Evolutionary conservation across 2,329 filamentous ascomycete genomes (phyloP).

Genomic region (Sporothrix protearum): DNA sequence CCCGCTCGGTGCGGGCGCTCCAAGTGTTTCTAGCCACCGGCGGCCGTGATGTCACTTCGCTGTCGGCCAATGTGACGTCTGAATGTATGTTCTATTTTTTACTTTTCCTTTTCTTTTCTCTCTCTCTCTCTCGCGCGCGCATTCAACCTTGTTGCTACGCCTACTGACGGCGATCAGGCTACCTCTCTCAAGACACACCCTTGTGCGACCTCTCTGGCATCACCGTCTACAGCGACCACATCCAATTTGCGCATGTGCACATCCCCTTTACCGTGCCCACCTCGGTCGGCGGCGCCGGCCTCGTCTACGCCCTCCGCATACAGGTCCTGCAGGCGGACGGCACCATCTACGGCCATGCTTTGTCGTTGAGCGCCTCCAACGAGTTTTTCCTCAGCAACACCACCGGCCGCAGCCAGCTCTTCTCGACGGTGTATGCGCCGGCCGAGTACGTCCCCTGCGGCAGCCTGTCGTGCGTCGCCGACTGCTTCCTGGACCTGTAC

Average conservation of each 20-base stretch:
- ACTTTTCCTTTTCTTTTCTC: too few species aligned
- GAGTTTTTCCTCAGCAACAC: not conserved
- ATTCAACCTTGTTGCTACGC: not conserved
- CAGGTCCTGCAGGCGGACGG: constrained; percentile 20
- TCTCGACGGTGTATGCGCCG: constrained; percentile 4
- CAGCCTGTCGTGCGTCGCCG: constrained; percentile 9
- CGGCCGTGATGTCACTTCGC: not conserved
- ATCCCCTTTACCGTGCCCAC: constrained; percentile 10
- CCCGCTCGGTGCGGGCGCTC: constrained; percentile 12
- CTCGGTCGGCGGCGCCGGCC: not conserved
- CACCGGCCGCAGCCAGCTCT: constrained; percentile 11
- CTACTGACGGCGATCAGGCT: not conserved
- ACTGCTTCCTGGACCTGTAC: constrained; percentile 15
- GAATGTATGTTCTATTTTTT: constrained; percentile 16
- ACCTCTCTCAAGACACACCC: constrained; percentile 3
- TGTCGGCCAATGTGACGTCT: not conserved
- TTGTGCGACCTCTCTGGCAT: constrained; percentile 15
- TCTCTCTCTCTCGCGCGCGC: too few species aligned
- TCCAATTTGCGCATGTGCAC: not conserved
- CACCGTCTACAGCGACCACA: constrained; percentile 11
- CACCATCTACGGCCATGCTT: not conserved
- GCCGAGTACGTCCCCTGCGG: constrained; percentile 17
- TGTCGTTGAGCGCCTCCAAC: not conserved
- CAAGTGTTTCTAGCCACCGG: constrained; percentile 17
- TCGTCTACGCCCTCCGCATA: constrained; percentile 9